Conservation (phyloP, 2,329 filamentous ascomycete genomes). For the Pestalotiopsis sp. region DNA sequence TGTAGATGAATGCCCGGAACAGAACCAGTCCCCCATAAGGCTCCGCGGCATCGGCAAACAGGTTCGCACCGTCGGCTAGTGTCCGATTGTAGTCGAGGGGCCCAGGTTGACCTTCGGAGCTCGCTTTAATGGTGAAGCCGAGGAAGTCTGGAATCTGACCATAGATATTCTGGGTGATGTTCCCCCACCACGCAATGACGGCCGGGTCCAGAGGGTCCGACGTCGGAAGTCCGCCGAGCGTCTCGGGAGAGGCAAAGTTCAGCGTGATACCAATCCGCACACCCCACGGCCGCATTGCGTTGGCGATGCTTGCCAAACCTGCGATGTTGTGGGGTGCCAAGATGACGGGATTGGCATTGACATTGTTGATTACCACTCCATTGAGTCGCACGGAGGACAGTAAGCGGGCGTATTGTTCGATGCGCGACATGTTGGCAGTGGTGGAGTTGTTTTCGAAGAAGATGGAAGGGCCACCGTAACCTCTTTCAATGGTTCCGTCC, state of each 20-base stretch:
- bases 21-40: slow-evolving; percentile 65
- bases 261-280: slow-evolving; percentile 67
- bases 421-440: slow-evolving; percentile 61
- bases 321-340: slow-evolving; percentile 60
- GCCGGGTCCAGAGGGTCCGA: slow-evolving; percentile 65
- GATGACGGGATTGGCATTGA: slow-evolving; percentile 66
- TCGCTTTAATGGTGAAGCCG: slow-evolving; percentile 72
- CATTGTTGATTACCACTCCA: slow-evolving; percentile 70
- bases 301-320: slow-evolving; percentile 64
- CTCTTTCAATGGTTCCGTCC: slow-evolving; percentile 67
- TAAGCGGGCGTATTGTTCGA: slow-evolving; percentile 65
- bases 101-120: slow-evolving; percentile 73
- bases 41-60: slow-evolving; percentile 63
- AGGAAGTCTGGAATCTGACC: slow-evolving; percentile 65
- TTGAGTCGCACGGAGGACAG: slow-evolving; percentile 70
- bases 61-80: slow-evolving; percentile 67
- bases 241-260: slow-evolving; percentile 67
- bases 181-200: slow-evolving; percentile 66
- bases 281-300: slow-evolving; percentile 68
- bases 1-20: slow-evolving; percentile 75
- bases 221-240: slow-evolving; percentile 57
- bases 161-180: slow-evolving; percentile 63
- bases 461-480: slow-evolving; percentile 69
- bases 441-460: slow-evolving; percentile 65
- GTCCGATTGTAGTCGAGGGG: slow-evolving; percentile 72